phyloP scores from a whole-genome alignment of 106 monocot species.

The Gastrodia elata region DNA sequence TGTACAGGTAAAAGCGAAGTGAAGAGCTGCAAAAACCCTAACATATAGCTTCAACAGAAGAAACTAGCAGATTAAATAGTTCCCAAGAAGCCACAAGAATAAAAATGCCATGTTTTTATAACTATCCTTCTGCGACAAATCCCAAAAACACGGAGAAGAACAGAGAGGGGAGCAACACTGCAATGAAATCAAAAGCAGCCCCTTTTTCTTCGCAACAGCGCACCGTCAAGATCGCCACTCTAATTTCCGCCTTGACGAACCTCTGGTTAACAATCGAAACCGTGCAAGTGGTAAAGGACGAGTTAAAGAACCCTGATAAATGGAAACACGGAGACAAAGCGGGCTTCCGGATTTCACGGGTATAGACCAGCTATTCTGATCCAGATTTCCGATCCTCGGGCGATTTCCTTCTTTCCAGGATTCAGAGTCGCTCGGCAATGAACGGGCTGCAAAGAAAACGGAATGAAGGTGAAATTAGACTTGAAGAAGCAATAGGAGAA shows the following conservation, averaged over 20 bases:
- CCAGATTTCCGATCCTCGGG: slow-evolving; percentile 6
- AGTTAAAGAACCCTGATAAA: slow-evolving; percentile 13
- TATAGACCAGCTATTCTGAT: neutral
- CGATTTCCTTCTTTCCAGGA: neutral
- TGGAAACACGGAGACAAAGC: neutral
- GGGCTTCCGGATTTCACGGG: neutral
- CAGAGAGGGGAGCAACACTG: neutral
- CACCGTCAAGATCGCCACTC: neutral
- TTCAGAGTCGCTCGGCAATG: neutral
- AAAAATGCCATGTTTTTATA: neutral
- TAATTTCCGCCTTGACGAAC: neutral
- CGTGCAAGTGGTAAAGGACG: neutral
- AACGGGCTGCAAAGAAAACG: neutral
- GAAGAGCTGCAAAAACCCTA: neutral
- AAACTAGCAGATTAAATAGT: neutral
- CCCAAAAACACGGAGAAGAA: neutral
- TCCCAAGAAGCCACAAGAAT: neutral
- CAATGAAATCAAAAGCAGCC: neutral
- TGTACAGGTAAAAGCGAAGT: neutral
- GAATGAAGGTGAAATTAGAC: neutral
- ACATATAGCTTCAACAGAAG: neutral
- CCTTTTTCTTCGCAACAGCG: neutral
- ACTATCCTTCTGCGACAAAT: neutral
- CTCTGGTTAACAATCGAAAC: neutral
- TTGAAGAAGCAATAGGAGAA: neutral